Percentiles rank a stretch among this genome's conserved stretches.
Conservation (phyloP, 495 filamentous ascomycete genomes). For the Xylaria acuta region DNA sequence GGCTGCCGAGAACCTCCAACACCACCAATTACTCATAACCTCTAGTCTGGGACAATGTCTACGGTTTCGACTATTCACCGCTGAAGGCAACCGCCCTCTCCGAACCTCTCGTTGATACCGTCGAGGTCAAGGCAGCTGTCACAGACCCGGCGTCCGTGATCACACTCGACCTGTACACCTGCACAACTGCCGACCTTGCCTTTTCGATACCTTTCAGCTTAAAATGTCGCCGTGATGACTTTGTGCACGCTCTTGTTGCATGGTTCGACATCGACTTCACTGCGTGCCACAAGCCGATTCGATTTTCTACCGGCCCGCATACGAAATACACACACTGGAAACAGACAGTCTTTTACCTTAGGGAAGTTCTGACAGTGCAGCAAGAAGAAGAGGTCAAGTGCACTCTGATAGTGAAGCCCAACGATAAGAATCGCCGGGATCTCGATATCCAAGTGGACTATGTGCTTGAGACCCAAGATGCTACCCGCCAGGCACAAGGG, state of each 20-base stretch:
- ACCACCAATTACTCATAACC: conserved; percentile 34
- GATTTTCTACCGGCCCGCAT: conserved; percentile 86
- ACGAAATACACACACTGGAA: conserved; percentile 96
- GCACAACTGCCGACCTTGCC: conserved; percentile 66
- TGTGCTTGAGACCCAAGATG: conserved; percentile 75
- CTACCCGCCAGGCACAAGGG: conserved; percentile 69
- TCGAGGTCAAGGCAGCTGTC: conserved; percentile 76
- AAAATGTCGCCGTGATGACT: conserved; percentile 77
- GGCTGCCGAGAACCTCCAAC: conserved; percentile 11
- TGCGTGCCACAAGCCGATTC: conserved; percentile 86
- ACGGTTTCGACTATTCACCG: conserved; percentile 78
- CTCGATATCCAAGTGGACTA: conserved; percentile 91
- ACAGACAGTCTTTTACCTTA: conserved; percentile 90
- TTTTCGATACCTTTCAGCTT: conserved; percentile 72
- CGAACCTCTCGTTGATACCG: conserved; percentile 74
- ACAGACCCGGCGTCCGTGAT: conserved; percentile 72
- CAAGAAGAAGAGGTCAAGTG: conserved; percentile 76
- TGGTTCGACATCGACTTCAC: conserved; percentile 99
- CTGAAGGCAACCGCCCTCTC: conserved; percentile 73
- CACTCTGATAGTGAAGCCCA: conserved; percentile 80
- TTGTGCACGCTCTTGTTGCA: conserved; percentile 91
- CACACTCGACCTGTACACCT: conserved; percentile 75
- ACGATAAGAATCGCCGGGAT: conserved; percentile 91
- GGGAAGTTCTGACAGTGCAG: conserved; percentile 83
- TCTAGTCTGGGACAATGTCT: conserved; percentile 80